phyloP scores from a whole-genome alignment of 306 rosid genomes.

The Citrullus mucosospermus region DNA sequence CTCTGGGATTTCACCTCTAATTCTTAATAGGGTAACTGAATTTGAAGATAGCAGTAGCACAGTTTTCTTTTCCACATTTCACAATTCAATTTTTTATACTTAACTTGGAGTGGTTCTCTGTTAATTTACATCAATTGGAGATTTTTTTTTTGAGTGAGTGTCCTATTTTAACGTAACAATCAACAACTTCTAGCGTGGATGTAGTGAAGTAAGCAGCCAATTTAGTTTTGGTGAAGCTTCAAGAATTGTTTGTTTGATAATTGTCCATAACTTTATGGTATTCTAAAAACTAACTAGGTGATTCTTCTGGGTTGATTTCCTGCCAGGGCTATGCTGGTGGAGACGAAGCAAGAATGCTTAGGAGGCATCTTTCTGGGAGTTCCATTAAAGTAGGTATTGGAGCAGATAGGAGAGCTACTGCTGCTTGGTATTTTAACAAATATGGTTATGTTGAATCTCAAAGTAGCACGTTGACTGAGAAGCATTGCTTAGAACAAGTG shows the following conservation, averaged over 20 bases:
- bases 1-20: constrained; percentile 53
- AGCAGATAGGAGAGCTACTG: constrained; percentile 51
- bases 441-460: constrained; percentile 46
- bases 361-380: constrained; percentile 59
- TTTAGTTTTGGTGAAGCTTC: background rate
- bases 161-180: background rate
- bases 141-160: background rate
- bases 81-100: background rate
- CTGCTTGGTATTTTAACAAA: constrained; percentile 34
- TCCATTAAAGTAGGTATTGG: constrained; percentile 67
- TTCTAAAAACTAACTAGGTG: background rate
- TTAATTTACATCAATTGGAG: background rate
- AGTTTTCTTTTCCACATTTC: background rate
- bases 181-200: background rate
- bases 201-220: background rate
- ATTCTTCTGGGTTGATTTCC: constrained; percentile 8
- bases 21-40: constrained; percentile 63
- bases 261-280: background rate
- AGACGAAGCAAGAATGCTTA: constrained; percentile 85
- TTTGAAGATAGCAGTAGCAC: background rate
- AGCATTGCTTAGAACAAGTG: constrained; percentile 10
- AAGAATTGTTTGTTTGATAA: background rate
- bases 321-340: constrained; percentile 92
- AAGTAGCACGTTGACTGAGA: constrained; percentile 17
- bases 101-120: background rate